Evolutionary conservation across 106 monocot species (phyloP).

Genomic region (Dendrobium officinale): DNA sequence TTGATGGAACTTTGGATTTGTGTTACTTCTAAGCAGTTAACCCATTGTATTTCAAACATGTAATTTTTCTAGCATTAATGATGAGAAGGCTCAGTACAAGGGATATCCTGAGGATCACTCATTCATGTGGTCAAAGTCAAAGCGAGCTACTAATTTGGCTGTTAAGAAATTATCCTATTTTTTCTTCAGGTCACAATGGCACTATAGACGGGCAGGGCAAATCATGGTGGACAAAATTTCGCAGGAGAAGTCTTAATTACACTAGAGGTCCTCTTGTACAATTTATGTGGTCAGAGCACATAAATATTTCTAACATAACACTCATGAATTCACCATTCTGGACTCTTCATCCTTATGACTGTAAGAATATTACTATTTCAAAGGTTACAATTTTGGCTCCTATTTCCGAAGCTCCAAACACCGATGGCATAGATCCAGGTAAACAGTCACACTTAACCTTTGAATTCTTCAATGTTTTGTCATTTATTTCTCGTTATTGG

Average conservation of each 20-base stretch:
- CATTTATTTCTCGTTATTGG: background rate
- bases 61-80: background rate
- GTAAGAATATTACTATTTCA: conserved; percentile 58
- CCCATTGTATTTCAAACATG: background rate
- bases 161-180: background rate
- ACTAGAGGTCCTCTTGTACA: conserved; percentile 77
- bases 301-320: conserved; percentile 61
- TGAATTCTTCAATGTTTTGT: background rate
- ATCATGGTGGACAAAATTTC: conserved; percentile 56
- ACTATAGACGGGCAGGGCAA: conserved; percentile 73
- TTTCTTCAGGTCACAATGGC: conserved; percentile 59
- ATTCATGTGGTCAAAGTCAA: background rate
- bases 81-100: background rate
- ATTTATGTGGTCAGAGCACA: conserved; percentile 56
- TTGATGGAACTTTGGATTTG: background rate
- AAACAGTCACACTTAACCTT: background rate
- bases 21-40: background rate
- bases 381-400: conserved; percentile 65
- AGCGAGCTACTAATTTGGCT: background rate
- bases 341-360: conserved; percentile 73
- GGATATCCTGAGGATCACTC: background rate
- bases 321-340: conserved; percentile 71
- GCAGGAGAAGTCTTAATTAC: conserved; percentile 32
- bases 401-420: conserved; percentile 52
- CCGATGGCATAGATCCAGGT: conserved; percentile 79